Base-by-base conservation (phyloP, 2,329 filamentous ascomycete genomes). In the Sarocladium strictum region DNA sequence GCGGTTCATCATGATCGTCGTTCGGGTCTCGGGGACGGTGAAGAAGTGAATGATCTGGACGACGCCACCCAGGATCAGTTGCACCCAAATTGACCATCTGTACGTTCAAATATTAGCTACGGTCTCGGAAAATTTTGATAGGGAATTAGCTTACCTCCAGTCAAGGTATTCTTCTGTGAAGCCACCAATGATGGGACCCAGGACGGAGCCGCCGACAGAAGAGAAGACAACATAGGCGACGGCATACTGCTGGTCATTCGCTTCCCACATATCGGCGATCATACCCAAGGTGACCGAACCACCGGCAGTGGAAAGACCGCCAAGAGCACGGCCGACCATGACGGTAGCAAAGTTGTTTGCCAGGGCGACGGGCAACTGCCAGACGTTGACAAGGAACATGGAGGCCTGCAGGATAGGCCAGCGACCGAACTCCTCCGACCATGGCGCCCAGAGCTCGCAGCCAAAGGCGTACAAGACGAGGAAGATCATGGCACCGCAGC, bases 371-470 rank as follows among this genome's bases (percentile, higher is more conserved):
- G 85, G 86, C 0, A 91, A 67, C 59, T 89, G 86, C 76, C 80
- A 94, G 54, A 93, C 69, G 62, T 94, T 94, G 68, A 92, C 87
- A 11, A 94, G 72, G 59, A 87, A 79, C 54, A 94, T 71, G 35
- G 84, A 88, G 23, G 79, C 70, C 74, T 93, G 89, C 21, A 93
- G 76, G 54, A 94, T 80, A 1, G 85, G 85, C 74, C 84, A 87
- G 51, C 90, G 82, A 19, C 90, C 90, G 51, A 93, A 76, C 63
- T 94, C 90, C 67, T 95, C 90, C 45, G 83, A 88, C 87, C 89
- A 94, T 0, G 90, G 90, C 0, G 90, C 90, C 90, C 90, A 94
- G 0, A 93, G 77, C 68, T 94, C 90, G 67, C 90, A 94, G 33
- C 90, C 90, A 65, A 94, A 92, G 35, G 89, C 89, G 67, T 95